Conservation (phyloP, 2,329 filamentous ascomycete species). For the Sporothrix globosa region DNA sequence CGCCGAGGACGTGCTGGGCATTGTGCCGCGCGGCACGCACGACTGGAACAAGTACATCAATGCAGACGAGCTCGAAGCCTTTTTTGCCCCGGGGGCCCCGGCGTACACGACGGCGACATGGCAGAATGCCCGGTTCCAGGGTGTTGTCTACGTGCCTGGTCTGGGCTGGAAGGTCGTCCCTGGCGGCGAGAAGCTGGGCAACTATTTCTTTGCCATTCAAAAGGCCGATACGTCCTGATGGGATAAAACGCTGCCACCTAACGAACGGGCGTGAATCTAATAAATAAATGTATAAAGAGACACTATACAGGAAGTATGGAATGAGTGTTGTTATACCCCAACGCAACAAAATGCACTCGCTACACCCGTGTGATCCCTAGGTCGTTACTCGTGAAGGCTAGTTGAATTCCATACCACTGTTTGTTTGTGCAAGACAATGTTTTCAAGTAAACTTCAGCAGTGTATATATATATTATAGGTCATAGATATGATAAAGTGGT, state of each 20-base stretch:
- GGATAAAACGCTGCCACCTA: too few species aligned
- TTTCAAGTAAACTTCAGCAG: not conserved
- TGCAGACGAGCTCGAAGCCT: constrained; percentile 69
- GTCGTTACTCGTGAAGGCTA: too few species aligned
- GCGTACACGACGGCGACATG: constrained; percentile 49
- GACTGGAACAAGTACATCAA: constrained; percentile 98
- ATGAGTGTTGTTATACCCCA: too few species aligned
- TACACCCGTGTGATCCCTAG: too few species aligned
- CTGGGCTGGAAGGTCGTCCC: constrained; percentile 83
- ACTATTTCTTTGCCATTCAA: constrained; percentile 92
- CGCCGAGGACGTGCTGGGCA: constrained; percentile 82
- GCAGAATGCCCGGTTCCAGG: constrained; percentile 67
- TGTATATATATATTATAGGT: not conserved
- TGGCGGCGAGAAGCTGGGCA: constrained; percentile 83
- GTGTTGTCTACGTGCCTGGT: constrained; percentile 87
- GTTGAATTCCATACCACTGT: too few species aligned
- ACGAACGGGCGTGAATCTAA: not conserved
- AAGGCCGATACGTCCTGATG: constrained; percentile 38
- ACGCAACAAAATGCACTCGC: too few species aligned
- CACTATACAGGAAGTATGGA: not conserved
- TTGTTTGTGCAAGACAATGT: not conserved
- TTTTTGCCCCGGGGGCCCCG: constrained; percentile 48
- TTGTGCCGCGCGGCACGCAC: constrained; percentile 91
- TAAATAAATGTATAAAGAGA: not conserved
- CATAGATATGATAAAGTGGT: not conserved